phyloP scores from a whole-genome alignment of 2,329 filamentous ascomycete species.

The Gaeumannomyces sp. region DNA sequence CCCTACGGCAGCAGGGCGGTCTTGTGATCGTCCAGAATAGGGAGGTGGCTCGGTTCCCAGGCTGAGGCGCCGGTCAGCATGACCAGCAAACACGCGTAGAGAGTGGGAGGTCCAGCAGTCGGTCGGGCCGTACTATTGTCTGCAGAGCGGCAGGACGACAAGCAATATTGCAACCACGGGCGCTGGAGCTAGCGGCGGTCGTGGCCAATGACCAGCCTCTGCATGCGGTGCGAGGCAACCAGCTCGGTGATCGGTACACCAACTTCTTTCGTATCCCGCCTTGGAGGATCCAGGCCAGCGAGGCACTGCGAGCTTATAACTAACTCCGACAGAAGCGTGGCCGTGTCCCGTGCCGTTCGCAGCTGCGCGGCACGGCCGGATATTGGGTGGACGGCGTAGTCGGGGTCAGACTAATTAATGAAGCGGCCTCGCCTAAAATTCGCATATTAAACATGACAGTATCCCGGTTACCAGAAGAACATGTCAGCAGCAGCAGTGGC shows the following conservation, averaged over 20 bases:
- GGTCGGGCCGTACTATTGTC: neutral
- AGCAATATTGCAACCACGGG: constrained; percentile 2
- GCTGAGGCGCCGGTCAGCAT: neutral
- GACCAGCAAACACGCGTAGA: neutral
- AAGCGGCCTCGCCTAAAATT: neutral
- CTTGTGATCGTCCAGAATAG: neutral
- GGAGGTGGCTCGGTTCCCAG: neutral
- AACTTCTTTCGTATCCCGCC: neutral
- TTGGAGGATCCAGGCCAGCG: too few relatives aligned
- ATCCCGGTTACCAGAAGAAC: too few relatives aligned
- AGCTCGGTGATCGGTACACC: neutral
- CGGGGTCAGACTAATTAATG: neutral
- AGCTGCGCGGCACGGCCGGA: constrained; percentile 1
- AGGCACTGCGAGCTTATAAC: neutral
- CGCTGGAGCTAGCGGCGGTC: neutral
- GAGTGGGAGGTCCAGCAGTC: neutral
- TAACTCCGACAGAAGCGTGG: neutral
- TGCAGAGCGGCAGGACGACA: neutral
- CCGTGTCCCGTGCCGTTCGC: neutral
- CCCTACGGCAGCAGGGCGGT: neutral
- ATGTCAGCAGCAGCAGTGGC: neutral
- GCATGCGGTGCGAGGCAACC: neutral
- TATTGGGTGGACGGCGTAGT: neutral
- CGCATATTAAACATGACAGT: neutral
- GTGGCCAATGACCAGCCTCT: neutral